Conservation (phyloP, 2,329 filamentous ascomycete genomes). For the Bipolaris zeicola region DNA sequence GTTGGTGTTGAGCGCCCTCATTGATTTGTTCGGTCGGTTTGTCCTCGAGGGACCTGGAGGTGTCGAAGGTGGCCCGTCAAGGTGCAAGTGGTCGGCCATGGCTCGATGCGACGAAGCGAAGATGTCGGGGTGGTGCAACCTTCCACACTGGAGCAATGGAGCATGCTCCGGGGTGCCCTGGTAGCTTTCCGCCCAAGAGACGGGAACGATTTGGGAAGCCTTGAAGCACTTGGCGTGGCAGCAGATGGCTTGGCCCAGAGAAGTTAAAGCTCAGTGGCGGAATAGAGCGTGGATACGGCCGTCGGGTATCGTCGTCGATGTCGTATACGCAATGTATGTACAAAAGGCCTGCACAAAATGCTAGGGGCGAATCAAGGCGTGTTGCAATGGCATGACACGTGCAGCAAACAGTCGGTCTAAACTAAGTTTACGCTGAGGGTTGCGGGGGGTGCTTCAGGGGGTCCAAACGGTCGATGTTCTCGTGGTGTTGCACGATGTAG, state of each 20-base stretch:
- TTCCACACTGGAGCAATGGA: conserved; percentile 26
- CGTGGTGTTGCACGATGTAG: conserved; percentile 21
- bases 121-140: conserved; percentile 23
- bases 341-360: conserved; percentile 9
- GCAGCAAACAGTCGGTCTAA: conserved; percentile 23
- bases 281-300: conserved; percentile 11
- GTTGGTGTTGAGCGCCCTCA: conserved; percentile 41
- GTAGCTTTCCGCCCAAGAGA: conserved; percentile 15
- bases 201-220: conserved; percentile 13
- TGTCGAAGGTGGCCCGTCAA: conserved; percentile 36
- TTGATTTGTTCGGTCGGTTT: conserved; percentile 27
- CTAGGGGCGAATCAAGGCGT: conserved; percentile 17
- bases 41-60: conserved; percentile 36
- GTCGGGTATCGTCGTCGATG: conserved; percentile 1
- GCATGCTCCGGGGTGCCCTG: conserved; percentile 36
- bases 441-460: conserved; percentile 23
- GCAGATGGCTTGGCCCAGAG: conserved; percentile 16
- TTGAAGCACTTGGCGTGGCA: conserved; percentile 13
- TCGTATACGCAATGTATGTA: not conserved
- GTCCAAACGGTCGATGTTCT: conserved; percentile 26
- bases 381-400: conserved; percentile 27
- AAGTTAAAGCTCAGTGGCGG: conserved; percentile 15
- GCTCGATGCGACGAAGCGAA: conserved; percentile 16
- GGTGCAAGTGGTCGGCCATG: conserved; percentile 34
- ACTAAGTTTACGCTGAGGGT: conserved; percentile 22